phyloP scores from a whole-genome alignment of 345 rosid genomes.

The Toxicodendron radicans region DNA sequence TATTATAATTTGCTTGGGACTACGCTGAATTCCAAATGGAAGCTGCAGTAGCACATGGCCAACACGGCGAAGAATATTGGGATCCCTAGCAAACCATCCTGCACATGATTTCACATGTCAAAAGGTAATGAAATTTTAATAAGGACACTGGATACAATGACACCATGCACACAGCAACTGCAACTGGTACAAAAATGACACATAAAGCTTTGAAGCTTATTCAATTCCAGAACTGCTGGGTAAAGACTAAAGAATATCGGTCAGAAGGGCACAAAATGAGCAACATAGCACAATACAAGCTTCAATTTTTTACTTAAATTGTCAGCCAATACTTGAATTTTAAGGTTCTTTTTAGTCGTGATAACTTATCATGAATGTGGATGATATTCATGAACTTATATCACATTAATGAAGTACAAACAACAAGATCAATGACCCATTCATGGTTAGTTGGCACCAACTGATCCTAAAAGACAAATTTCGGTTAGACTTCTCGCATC shows the following conservation, averaged over 20 bases:
- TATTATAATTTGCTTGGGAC: slow-evolving; percentile 80
- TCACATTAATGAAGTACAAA: neutral
- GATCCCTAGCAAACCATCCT: slow-evolving; percentile 97
- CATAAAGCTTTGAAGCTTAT: no score
- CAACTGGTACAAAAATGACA: neutral
- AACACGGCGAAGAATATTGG: slow-evolving; percentile 67
- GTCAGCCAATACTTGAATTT: no score
- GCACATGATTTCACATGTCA: slow-evolving; percentile 25
- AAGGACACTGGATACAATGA: neutral
- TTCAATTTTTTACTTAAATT: neutral
- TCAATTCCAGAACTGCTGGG: no score
- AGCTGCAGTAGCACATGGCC: slow-evolving; percentile 90
- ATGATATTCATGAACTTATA: neutral
- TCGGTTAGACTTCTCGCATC: no score
- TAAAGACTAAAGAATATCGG: no score
- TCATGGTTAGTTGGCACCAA: no score
- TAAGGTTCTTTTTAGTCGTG: neutral
- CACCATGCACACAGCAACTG: neutral
- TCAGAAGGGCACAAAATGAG: no score
- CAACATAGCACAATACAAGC: neutral
- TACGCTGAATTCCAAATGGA: slow-evolving; percentile 76
- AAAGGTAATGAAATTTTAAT: slow-evolving; percentile 14
- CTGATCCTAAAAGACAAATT: no score
- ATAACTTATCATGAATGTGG: neutral
- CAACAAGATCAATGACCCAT: neutral